phyloP scores from a whole-genome alignment of 208 protist species.

The Wallacemonas sp. region DNA sequence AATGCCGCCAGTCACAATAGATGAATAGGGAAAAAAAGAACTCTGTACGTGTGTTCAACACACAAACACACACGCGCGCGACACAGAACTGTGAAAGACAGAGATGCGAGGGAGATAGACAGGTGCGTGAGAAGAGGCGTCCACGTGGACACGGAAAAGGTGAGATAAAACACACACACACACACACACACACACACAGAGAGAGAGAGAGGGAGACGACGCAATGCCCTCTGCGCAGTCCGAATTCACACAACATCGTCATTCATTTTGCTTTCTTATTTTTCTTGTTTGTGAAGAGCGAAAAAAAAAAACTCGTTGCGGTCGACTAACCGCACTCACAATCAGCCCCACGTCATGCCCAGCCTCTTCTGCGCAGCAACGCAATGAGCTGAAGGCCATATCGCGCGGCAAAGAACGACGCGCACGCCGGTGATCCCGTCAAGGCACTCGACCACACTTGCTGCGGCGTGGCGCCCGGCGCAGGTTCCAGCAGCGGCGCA shows the following conservation, averaged over 20 bases:
- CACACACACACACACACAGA: conserved; percentile 3
- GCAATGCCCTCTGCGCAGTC: no score
- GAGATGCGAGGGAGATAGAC: neutral
- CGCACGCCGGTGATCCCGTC: conserved; percentile 40
- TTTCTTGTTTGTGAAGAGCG: no score
- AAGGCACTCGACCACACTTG: neutral
- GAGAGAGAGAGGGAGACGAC: neutral
- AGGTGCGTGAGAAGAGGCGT: no score
- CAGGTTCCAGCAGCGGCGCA: neutral
- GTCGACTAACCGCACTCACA: conserved; percentile 1
- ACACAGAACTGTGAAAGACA: conserved; percentile 1
- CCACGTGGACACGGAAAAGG: no score
- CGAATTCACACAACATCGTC: no score
- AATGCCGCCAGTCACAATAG: no score
- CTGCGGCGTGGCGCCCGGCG: neutral
- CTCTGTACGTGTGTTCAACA: no score
- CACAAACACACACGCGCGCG: no score
- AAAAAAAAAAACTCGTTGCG: neutral
- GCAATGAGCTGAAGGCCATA: conserved; percentile 57
- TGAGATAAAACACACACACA: no score
- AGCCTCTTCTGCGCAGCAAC: conserved; percentile 8
- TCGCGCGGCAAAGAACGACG: conserved; percentile 51
- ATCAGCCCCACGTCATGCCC: neutral
- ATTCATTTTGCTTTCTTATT: no score
- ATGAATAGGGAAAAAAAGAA: no score